Conservation (phyloP, 73 alveolate species). For the Uronychia setigera region DNA sequence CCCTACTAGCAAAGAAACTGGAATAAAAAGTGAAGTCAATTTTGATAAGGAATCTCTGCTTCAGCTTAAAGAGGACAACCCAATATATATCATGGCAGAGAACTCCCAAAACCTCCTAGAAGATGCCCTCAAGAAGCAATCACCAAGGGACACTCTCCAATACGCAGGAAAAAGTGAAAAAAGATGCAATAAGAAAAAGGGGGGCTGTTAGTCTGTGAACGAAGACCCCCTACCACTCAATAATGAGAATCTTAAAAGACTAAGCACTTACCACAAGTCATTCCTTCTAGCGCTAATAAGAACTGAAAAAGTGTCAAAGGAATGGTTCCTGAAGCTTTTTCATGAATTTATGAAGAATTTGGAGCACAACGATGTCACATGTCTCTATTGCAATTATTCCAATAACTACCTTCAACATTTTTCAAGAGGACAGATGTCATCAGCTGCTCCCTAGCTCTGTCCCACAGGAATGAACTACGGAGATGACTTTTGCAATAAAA, state of each 20-base stretch:
- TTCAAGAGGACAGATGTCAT: no score
- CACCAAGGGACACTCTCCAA: slow-evolving; percentile 12
- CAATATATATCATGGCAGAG: no score
- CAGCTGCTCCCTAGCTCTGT: no score
- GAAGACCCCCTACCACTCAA: neutral
- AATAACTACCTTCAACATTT: slow-evolving; percentile 30
- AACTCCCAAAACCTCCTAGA: no score
- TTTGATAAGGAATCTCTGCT: neutral
- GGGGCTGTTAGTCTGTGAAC: neutral
- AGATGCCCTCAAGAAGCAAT: no score
- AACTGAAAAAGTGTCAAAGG: slow-evolving; percentile 26
- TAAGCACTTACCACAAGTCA: slow-evolving; percentile 25
- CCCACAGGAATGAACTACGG: no score
- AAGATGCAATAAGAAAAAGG: neutral
- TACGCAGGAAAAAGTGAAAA: slow-evolving; percentile 6
- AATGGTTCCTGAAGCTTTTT: slow-evolving; percentile 38
- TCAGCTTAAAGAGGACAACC: no score
- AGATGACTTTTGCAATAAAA: no score
- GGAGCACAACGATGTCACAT: slow-evolving; percentile 27
- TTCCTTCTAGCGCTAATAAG: slow-evolving; percentile 37
- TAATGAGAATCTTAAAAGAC: slow-evolving; percentile 18
- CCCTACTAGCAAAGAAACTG: no score
- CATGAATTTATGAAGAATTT: slow-evolving; percentile 27
- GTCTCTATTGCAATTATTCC: slow-evolving; percentile 55
- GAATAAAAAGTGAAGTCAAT: neutral